A percentile compares a stretch with the other conserved stretches of the same genome.
These are phyloP conservation scores for Coniochaeta sp. DNA, from an alignment of 2,329 filamentous ascomycete species.

Conservation along the genomic window DNA sequence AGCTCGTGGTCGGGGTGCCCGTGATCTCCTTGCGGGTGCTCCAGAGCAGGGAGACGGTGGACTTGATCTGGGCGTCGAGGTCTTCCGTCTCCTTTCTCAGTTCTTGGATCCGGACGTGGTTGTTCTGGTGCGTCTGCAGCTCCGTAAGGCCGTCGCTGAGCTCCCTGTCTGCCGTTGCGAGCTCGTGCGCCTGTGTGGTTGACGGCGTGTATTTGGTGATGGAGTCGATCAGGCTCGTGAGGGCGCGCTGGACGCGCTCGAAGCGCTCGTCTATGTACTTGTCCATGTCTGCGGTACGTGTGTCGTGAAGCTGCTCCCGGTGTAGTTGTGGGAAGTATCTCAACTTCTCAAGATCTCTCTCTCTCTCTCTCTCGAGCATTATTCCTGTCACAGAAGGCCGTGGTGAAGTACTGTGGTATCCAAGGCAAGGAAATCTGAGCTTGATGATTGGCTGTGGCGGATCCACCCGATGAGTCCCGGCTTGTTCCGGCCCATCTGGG, in stretches of 20 bases:
- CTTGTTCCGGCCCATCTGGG: constrained; percentile 20
- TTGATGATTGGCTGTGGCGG: constrained; percentile 8
- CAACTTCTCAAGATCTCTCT: no score
- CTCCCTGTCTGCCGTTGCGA: constrained; percentile 62
- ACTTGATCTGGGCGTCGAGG: constrained; percentile 66
- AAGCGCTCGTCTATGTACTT: constrained; percentile 54
- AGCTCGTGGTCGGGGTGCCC: constrained; percentile 50
- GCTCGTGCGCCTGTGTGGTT: constrained; percentile 56
- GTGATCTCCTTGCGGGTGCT: constrained; percentile 67
- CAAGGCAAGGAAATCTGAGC: constrained; percentile 3
- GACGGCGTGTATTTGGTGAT: constrained; percentile 79
- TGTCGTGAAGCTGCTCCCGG: no score
- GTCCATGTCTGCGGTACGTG: constrained; percentile 47
- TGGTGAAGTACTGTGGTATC: no score
- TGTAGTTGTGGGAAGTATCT: no score
- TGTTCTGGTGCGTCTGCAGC: constrained; percentile 66
- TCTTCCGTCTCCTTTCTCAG: constrained; percentile 59
- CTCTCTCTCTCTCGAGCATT: no score
- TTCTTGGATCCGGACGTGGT: constrained; percentile 59
- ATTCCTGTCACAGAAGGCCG: no score
- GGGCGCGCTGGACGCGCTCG: constrained; percentile 57
- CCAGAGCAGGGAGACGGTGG: constrained; percentile 62
- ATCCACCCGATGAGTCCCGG: neutral
- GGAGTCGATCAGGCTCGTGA: constrained; percentile 67
- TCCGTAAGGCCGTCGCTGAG: constrained; percentile 59